Evolutionary conservation across 108 stramenopile genomes (phyloP), one percentile per base, ranked within the genome.

Genomic region (Pseudonitzschia pungens): DNA sequence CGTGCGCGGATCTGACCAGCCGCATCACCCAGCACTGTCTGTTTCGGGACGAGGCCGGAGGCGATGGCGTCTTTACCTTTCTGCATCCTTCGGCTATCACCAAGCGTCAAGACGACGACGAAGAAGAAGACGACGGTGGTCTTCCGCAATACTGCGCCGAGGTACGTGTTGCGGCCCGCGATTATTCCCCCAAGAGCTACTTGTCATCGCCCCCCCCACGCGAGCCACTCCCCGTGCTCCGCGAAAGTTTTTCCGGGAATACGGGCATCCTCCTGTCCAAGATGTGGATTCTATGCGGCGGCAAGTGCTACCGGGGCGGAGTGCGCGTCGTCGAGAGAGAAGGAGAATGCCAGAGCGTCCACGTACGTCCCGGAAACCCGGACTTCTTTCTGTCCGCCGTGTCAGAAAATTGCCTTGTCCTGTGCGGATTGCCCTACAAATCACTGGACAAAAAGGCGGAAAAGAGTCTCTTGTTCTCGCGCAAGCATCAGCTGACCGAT

Each of bases 351-450:
- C 73, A 33, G 16, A 20, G 18, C 22, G 16, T 42, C 3, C 16
- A 68, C 32, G 68, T 70, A 29, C 75, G 74, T 22, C 57, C 77
- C 31, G 78, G 79, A 10, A 60, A 73, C 42, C 12, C 82, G 16
- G 70, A 77, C n/a, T 55, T n/a, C 18, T 82, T 85, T 32, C 14
- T 73, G 24, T 54, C 62, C 0, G 75, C 73, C 32, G 71, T 68
- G 41, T 45, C 76, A 73, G 84, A 85, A 31, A 73, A 79, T 28
- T 82, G 75, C 44, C 52, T 85, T 28, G 59, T 33, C 16, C 42
- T 81, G 26, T 80, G 81, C 43, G 84, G 84, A 10, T 40, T 85
- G 8, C 84, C 84, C 11, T 85, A 76, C 48, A 82, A 82, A 44
- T 77, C 60, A 27, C 57, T 85, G 15, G 84, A 85, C 69, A 85